A percentile compares a stretch with the other conserved stretches of the same genome.
phyloP scores from a whole-genome alignment of 2,329 filamentous ascomycete species.

The Aureobasidium lini region DNA sequence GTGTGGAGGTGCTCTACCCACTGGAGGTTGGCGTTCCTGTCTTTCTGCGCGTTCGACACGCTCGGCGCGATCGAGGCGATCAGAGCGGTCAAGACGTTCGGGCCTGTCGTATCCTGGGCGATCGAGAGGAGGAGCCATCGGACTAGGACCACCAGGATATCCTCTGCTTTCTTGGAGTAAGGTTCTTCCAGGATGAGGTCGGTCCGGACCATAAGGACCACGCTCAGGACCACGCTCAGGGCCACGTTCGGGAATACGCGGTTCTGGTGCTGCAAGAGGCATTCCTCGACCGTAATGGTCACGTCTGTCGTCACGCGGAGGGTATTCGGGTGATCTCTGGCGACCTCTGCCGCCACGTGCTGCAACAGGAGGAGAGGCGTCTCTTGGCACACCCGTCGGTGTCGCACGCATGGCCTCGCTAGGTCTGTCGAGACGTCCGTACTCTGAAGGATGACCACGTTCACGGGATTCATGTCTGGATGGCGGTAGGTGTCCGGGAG shows the following conservation, averaged over 20 bases:
- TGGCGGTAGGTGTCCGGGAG: background rate
- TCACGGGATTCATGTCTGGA: slow-evolving; percentile 27
- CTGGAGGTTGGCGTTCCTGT: background rate
- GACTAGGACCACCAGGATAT: background rate
- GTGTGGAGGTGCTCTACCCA: background rate
- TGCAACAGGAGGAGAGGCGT: slow-evolving; percentile 30
- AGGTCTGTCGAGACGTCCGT: slow-evolving; percentile 38
- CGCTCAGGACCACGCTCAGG: background rate
- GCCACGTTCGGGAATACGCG: slow-evolving; percentile 1
- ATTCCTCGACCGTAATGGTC: slow-evolving; percentile 9
- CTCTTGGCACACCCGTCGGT: slow-evolving; percentile 26
- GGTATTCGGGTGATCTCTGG: slow-evolving; percentile 32
- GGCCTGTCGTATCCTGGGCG: background rate
- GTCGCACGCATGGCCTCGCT: slow-evolving; percentile 23
- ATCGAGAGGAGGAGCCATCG: slow-evolving; percentile 9
- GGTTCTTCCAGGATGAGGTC: slow-evolving; percentile 7
- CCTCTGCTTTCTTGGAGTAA: slow-evolving; percentile 9
- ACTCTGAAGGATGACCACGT: slow-evolving; percentile 25
- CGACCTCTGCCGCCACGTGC: slow-evolving; percentile 26
- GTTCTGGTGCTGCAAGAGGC: background rate
- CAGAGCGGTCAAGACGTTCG: background rate
- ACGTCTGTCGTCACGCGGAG: slow-evolving; percentile 22
- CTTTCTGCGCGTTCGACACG: slow-evolving; percentile 7
- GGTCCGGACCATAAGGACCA: slow-evolving; percentile 3
- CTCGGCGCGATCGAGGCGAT: background rate